Conservation (phyloP, 1,284 basidiomycete genomes). For the Cerrena zonata region DNA sequence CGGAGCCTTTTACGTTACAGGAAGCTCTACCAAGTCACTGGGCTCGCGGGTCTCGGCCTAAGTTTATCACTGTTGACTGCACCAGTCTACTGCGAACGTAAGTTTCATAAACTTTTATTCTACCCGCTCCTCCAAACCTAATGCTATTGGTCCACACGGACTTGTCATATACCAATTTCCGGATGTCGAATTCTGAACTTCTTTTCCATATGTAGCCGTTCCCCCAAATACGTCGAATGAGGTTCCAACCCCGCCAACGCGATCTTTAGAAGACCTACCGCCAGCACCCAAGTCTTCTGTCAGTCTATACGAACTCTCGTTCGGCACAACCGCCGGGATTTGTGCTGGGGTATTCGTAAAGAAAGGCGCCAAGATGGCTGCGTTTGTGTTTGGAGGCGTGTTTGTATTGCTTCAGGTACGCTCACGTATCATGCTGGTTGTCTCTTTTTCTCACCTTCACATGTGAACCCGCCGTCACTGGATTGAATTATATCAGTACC, state of each 20-base stretch:
- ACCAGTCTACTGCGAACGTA: slow-evolving; percentile 31
- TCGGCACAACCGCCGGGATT: slow-evolving; percentile 82
- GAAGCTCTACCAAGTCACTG: slow-evolving; percentile 7
- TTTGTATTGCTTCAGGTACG: slow-evolving; percentile 82
- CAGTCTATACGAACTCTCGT: slow-evolving; percentile 77
- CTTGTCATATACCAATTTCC: too few relatives aligned
- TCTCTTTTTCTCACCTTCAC: slow-evolving; percentile 5
- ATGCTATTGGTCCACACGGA: too few relatives aligned
- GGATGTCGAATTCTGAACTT: too few relatives aligned
- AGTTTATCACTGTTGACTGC: slow-evolving; percentile 20
- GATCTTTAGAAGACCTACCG: slow-evolving; percentile 15
- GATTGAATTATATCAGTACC: slow-evolving; percentile 50
- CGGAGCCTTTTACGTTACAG: neutral
- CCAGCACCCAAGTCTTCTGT: slow-evolving; percentile 65
- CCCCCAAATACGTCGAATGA: too few relatives aligned
- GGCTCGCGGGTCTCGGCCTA: slow-evolving; percentile 22
- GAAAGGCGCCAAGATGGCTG: slow-evolving; percentile 81
- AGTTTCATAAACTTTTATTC: too few relatives aligned
- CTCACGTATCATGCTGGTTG: neutral
- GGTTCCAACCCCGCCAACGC: neutral
- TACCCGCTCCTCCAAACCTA: too few relatives aligned
- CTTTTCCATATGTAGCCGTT: too few relatives aligned
- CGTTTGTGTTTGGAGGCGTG: slow-evolving; percentile 79
- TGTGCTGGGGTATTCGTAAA: slow-evolving; percentile 92
- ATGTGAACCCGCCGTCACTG: neutral